A percentile compares a stretch with the other conserved stretches of the same genome.
Evolutionary conservation across 441 rosid genomes (phyloP).

Genomic region (California macrophylla): DNA sequence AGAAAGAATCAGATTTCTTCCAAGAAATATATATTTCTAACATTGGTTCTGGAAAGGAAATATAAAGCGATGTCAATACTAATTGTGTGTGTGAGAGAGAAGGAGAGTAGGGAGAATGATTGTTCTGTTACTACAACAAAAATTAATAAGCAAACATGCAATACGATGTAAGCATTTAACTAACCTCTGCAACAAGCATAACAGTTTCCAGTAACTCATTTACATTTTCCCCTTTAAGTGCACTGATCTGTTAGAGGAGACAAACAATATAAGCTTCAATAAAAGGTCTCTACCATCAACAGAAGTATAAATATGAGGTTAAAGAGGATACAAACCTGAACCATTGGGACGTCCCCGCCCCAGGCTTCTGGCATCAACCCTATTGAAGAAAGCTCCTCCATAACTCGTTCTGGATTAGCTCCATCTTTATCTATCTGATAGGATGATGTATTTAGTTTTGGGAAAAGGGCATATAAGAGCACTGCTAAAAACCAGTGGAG

Average conservation of each 20-base stretch:
- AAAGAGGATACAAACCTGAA: slow-evolving; percentile 49
- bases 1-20: background rate
- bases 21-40: background rate
- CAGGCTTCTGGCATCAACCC: slow-evolving; percentile 98
- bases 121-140: too few species aligned
- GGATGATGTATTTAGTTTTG: background rate
- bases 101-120: too few species aligned
- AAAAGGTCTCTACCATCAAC: slow-evolving; percentile 20
- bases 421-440: slow-evolving; percentile 91
- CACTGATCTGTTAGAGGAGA: slow-evolving; percentile 66
- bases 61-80: slow-evolving; percentile 8
- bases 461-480: background rate
- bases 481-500: background rate
- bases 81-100: too few species aligned
- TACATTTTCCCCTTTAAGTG: slow-evolving; percentile 76
- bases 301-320: slow-evolving; percentile 12
- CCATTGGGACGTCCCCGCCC: slow-evolving; percentile 97
- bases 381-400: slow-evolving; percentile 91
- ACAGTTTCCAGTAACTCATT: slow-evolving; percentile 85
- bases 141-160: background rate
- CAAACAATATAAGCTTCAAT: slow-evolving; percentile 18
- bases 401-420: slow-evolving; percentile 86
- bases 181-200: slow-evolving; percentile 97
- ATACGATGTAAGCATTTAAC: slow-evolving; percentile 16
- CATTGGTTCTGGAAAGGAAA: background rate